Conservation (phyloP, 164 flowering plant genomes). For the Saururus chinensis region DNA sequence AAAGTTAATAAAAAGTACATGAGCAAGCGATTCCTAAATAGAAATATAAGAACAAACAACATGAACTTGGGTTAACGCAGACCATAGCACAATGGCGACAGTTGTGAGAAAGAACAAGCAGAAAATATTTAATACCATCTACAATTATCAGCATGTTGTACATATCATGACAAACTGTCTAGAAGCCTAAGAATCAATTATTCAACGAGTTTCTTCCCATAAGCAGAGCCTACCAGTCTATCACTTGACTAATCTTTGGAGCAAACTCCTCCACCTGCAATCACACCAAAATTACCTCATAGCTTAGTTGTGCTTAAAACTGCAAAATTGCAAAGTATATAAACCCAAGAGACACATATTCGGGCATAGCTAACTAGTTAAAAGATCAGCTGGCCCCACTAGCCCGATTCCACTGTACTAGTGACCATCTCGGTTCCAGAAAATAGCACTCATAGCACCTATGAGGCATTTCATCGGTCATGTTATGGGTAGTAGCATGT, state of each 20-base stretch:
- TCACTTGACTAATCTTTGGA: slow-evolving; percentile 74
- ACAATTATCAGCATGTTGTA: neutral
- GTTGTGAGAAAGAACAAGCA: neutral
- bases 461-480: neutral
- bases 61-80: too few relatives aligned
- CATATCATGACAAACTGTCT: neutral
- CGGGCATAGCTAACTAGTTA: neutral
- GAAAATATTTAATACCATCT: neutral
- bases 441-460: too few relatives aligned
- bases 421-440: neutral
- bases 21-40: too few relatives aligned
- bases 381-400: neutral
- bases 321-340: neutral
- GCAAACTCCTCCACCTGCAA: slow-evolving; percentile 72
- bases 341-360: neutral
- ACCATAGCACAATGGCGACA: too few relatives aligned
- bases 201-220: neutral
- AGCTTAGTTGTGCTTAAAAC: neutral
- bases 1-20: too few relatives aligned
- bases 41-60: too few relatives aligned
- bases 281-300: neutral
- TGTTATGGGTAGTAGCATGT: too few relatives aligned
- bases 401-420: too few relatives aligned
- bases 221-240: slow-evolving; percentile 50
- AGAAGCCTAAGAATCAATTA: neutral